Percentiles rank a stretch among this genome's conserved stretches.
These are phyloP conservation scores for Pholiota adiposa DNA, from an alignment of 1,284 basidiomycete genomes.

Conservation along the genomic window DNA sequence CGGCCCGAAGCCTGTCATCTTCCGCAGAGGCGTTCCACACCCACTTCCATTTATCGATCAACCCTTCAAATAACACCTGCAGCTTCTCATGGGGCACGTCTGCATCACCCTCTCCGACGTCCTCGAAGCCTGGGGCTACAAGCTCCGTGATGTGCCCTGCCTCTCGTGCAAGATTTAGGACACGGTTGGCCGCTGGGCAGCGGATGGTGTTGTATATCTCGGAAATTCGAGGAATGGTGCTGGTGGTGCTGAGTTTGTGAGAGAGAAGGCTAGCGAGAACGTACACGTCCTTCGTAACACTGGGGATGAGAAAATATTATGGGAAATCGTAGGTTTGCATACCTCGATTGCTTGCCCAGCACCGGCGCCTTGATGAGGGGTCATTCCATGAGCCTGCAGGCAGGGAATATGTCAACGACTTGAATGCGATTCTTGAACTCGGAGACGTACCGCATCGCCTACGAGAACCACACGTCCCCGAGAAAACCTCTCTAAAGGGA, in stretches of 20 bases:
- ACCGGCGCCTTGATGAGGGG: slow-evolving; percentile 5
- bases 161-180: neutral
- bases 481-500: neutral
- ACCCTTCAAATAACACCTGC: neutral
- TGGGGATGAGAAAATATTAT: neutral
- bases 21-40: slow-evolving; percentile 1
- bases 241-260: neutral
- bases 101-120: neutral
- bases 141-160: neutral
- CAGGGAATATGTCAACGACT: neutral
- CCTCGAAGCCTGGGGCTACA: neutral
- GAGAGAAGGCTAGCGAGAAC: neutral
- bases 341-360: slow-evolving; percentile 9
- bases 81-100: neutral
- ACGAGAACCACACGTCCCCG: neutral
- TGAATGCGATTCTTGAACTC: neutral
- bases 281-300: slow-evolving; percentile 5
- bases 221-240: neutral
- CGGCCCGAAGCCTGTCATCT: neutral
- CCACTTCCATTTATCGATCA: slow-evolving; percentile 1
- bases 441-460: slow-evolving; percentile 3
- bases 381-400: slow-evolving; percentile 4
- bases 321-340: neutral
- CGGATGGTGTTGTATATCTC: slow-evolving; percentile 7
- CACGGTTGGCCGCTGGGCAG: neutral